These are phyloP conservation scores for Babesia sp. DNA, from an alignment of 169 alveolate genomes.

Conservation along the genomic window DNA sequence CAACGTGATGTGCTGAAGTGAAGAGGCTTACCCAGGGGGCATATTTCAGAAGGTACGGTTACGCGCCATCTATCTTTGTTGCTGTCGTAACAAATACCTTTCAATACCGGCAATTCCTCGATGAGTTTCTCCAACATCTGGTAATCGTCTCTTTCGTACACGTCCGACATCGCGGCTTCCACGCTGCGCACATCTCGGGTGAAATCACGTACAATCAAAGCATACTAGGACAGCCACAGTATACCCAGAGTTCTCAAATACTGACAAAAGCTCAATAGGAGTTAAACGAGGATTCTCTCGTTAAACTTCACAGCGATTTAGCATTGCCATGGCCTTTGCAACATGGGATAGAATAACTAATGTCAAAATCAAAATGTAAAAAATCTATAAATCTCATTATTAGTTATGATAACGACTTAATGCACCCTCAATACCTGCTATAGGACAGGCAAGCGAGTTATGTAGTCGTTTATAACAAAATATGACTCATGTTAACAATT, in stretches of 20 bases:
- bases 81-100: conserved; percentile 16
- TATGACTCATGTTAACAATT: background rate
- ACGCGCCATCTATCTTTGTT: conserved; percentile 17
- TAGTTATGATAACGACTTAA: background rate
- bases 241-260: too few species aligned
- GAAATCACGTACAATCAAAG: background rate
- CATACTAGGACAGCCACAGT: too few species aligned
- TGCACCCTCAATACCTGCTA: background rate
- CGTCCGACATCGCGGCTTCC: conserved; percentile 1
- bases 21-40: conserved; percentile 6
- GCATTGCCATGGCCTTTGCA: background rate
- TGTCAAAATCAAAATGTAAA: background rate
- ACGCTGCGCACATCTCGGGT: conserved; percentile 9
- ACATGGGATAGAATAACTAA: background rate
- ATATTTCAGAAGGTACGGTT: conserved; percentile 11
- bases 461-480: background rate
- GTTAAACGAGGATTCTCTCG: too few species aligned
- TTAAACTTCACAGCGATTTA: background rate
- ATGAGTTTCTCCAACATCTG: background rate
- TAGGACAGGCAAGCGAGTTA: background rate
- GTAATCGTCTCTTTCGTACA: background rate
- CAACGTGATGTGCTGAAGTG: conserved; percentile 5
- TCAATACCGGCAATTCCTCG: background rate
- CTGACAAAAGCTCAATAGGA: too few species aligned
- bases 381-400: background rate